Evolutionary conservation across 2,329 filamentous ascomycete genomes (phyloP).

Genomic region (Cladosporium cucumerinum): DNA sequence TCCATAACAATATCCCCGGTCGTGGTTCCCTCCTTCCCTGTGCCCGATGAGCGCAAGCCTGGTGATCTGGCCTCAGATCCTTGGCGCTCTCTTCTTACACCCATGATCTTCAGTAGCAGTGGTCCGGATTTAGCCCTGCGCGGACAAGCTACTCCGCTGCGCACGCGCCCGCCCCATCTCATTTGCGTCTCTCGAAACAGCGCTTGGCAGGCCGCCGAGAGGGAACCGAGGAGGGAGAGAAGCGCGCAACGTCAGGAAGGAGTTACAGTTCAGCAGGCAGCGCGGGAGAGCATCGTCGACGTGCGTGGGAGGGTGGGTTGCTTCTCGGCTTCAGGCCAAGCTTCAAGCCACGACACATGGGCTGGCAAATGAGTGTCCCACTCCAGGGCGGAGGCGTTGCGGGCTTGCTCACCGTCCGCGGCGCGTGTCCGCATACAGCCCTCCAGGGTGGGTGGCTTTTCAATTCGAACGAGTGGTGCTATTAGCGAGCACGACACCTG

Average conservation of each 20-base stretch:
- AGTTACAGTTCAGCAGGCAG: background rate
- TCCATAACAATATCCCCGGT: background rate
- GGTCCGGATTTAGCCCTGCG: constrained; percentile 1
- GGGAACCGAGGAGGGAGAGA: background rate
- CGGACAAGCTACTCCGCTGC: too few relatives aligned
- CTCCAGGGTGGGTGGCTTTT: background rate
- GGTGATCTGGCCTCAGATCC: background rate
- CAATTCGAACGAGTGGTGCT: background rate
- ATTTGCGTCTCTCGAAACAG: constrained; percentile 5
- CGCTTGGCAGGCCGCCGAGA: constrained; percentile 9
- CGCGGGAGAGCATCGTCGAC: background rate
- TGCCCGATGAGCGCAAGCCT: background rate
- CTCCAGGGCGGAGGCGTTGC: constrained; percentile 10
- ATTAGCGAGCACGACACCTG: background rate
- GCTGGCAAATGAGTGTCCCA: constrained; percentile 4
- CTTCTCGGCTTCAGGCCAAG: constrained; percentile 11
- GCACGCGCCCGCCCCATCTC: constrained; percentile 7
- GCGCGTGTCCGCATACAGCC: background rate
- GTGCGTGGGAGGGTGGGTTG: constrained; percentile 5
- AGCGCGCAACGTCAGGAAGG: background rate
- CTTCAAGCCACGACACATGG: constrained; percentile 12
- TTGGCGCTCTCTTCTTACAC: background rate
- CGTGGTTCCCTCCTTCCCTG: background rate
- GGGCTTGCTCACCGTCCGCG: background rate
- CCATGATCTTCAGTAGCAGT: constrained; percentile 2